Conservation (phyloP, 768 basidiomycete genomes). For the Suillus bovinus region DNA sequence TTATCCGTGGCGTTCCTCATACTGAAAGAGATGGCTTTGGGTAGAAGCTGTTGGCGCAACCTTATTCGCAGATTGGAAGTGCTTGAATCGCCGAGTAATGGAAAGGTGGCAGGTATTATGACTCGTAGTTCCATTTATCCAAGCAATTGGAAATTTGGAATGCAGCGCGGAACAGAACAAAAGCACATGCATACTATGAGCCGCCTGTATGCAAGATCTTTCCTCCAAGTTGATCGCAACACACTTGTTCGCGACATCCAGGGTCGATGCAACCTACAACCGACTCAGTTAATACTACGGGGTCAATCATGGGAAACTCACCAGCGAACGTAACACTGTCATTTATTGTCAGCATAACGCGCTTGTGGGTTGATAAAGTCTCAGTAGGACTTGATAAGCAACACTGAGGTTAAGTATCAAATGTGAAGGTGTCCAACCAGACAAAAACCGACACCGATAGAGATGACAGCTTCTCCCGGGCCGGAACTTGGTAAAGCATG, state of each 20-base stretch:
- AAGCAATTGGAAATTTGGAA: neutral
- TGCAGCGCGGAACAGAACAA: neutral
- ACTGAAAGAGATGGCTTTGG: neutral
- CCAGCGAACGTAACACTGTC: no score
- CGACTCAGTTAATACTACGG: neutral
- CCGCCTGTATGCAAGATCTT: neutral
- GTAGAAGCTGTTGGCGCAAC: neutral
- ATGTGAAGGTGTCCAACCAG: no score
- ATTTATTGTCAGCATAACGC: neutral
- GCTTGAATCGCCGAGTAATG: no score
- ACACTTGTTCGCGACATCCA: neutral
- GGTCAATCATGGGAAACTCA: neutral
- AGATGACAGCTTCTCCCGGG: no score
- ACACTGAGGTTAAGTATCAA: no score
- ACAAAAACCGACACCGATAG: neutral
- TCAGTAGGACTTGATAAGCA: no score
- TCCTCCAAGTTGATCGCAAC: neutral
- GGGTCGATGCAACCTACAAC: neutral
- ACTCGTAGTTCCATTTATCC: neutral
- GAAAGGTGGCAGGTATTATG: no score
- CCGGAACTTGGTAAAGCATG: no score
- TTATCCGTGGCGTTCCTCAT: no score
- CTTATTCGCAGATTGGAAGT: neutral
- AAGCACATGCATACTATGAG: neutral
- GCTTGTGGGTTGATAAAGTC: no score